These are phyloP conservation scores for Singerocomus rubriflavus DNA, from an alignment of 1,284 basidiomycete species.

Conservation along the genomic window DNA sequence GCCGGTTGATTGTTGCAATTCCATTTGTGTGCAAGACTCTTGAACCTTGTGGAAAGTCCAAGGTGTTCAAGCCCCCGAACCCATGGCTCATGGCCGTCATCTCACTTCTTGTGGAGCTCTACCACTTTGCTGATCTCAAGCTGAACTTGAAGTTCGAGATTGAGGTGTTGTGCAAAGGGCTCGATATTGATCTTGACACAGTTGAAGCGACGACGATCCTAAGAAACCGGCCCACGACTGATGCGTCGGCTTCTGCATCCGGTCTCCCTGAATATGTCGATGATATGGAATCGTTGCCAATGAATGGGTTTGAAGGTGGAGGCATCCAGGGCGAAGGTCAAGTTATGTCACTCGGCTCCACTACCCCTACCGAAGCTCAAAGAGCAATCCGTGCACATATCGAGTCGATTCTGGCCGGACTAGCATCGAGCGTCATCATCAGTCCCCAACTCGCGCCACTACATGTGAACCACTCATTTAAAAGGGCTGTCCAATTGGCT, in stretches of 20 bases:
- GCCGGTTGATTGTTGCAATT: conserved; percentile 91
- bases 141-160: conserved; percentile 99
- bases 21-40: conserved; percentile 98
- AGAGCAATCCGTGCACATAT: conserved; percentile 68
- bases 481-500: conserved; percentile 88
- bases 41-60: conserved; percentile 86
- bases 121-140: conserved; percentile 96
- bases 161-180: conserved; percentile 92
- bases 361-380: conserved; percentile 56
- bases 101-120: conserved; percentile 89
- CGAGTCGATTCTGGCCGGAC: conserved; percentile 73
- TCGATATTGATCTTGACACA: conserved; percentile 85
- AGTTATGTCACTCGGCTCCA: conserved; percentile 54
- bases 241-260: conserved; percentile 45
- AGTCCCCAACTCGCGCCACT: conserved; percentile 71
- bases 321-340: conserved; percentile 52
- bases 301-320: conserved; percentile 60
- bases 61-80: conserved; percentile 94
- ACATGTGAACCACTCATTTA: conserved; percentile 80
- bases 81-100: conserved; percentile 98
- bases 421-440: conserved; percentile 78
- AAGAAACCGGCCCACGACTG: conserved; percentile 63
- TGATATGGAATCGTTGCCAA: conserved; percentile 68
- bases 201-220: conserved; percentile 86
- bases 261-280: conserved; percentile 67